A percentile compares a stretch with the other conserved stretches of the same genome.
Evolutionary conservation across 768 basidiomycete species (phyloP).

Genomic region (Termitomyces bulborhizus): DNA sequence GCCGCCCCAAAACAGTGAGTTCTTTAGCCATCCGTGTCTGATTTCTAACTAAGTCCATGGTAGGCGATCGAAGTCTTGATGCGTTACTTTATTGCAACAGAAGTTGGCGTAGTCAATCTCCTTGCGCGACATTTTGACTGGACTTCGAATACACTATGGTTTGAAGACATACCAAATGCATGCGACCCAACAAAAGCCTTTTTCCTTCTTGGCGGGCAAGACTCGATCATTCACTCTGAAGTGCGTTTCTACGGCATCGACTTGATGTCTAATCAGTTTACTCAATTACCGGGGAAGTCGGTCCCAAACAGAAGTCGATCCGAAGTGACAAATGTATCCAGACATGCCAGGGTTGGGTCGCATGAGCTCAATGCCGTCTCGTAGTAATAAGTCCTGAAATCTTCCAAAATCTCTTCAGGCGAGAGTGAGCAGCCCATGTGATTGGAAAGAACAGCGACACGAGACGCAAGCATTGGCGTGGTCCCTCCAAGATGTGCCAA

Average conservation of each 20-base stretch:
- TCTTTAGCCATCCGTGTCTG: conserved; percentile 17
- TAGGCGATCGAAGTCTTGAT: conserved; percentile 77
- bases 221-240: conserved; percentile 69
- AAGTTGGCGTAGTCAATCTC: conserved; percentile 83
- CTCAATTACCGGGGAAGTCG: conserved; percentile 62
- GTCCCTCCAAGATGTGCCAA: conserved; percentile 75
- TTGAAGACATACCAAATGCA: conserved; percentile 82
- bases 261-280: neutral
- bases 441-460: conserved; percentile 59
- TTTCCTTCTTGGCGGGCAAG: conserved; percentile 80
- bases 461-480: conserved; percentile 56
- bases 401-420: conserved; percentile 58
- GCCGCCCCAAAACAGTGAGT: conserved; percentile 52
- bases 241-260: conserved; percentile 30
- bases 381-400: conserved; percentile 69
- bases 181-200: conserved; percentile 57
- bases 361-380: conserved; percentile 66
- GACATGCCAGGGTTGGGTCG: conserved; percentile 41
- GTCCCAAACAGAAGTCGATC: conserved; percentile 64
- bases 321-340: conserved; percentile 42
- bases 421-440: conserved; percentile 67
- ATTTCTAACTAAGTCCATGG: neutral
- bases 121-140: conserved; percentile 82
- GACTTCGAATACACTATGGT: conserved; percentile 85
- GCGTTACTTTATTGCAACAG: conserved; percentile 83